phyloP scores from a whole-genome alignment of 169 alveolate species.

The Plasmodium coatneyi region DNA sequence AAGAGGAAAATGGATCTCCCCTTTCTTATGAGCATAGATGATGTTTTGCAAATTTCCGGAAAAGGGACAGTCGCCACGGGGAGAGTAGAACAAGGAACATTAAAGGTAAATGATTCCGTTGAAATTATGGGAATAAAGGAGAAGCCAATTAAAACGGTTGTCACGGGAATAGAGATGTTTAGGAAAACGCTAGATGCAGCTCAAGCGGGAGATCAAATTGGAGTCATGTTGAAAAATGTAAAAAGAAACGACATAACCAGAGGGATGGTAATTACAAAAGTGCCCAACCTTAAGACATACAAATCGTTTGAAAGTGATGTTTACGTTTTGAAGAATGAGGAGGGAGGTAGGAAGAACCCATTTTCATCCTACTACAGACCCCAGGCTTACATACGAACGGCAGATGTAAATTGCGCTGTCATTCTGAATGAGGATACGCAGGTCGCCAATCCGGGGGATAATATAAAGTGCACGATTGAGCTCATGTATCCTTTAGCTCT shows the following conservation, averaged over 20 bases:
- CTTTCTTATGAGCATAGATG: conserved; percentile 92
- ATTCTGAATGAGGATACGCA: conserved; percentile 87
- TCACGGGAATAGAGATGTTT: conserved; percentile 94
- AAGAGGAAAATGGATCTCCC: conserved; percentile 90
- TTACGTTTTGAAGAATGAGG: conserved; percentile 93
- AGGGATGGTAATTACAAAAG: conserved; percentile 91
- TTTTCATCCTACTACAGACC: conserved; percentile 95
- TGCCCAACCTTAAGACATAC: conserved; percentile 89
- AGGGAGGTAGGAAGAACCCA: conserved; percentile 96
- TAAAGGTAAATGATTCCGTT: conserved; percentile 91
- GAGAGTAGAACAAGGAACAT: conserved; percentile 94
- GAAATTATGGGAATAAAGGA: conserved; percentile 92
- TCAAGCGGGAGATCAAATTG: conserved; percentile 96
- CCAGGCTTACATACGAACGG: conserved; percentile 95
- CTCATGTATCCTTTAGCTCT: conserved; percentile 88
- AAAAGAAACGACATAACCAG: conserved; percentile 91
- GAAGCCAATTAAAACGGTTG: conserved; percentile 84
- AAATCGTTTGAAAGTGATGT: conserved; percentile 91
- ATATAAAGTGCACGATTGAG: conserved; percentile 84
- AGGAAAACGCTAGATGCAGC: conserved; percentile 93
- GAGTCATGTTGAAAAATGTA: conserved; percentile 93
- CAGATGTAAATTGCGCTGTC: conserved; percentile 93
- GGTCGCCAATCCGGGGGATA: conserved; percentile 86
- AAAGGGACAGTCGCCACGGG: conserved; percentile 96
- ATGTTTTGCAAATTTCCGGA: conserved; percentile 91